Evolutionary conservation across 805 yeast species (phyloP), one percentile per base, ranked within the genome.

Genomic region (Saccharomycopsis sp.): DNA sequence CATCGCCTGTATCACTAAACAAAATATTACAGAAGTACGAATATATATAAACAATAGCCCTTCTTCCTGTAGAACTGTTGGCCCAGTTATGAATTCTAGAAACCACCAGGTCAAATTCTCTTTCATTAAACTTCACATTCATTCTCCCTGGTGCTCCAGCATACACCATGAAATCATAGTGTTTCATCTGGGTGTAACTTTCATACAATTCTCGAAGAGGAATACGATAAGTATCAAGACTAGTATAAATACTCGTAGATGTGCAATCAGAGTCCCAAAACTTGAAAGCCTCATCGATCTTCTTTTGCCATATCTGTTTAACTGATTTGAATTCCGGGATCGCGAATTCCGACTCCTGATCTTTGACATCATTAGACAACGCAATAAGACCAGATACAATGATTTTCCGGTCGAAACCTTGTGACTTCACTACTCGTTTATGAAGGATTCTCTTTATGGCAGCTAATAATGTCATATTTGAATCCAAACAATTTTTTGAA

Each of bases 101-200:
- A 50, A 75, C 73, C 14, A 81, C 82, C 2, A 75, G 71, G 19
- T 76, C 76, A 62, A 81, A 77, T 58, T 81, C 84, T 0, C 72
- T 68, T 9, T 74, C 73, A 5, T 82, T 80, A 14, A 86, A 82
- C 42, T 74, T 75, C 42, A 84, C 89, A 65, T 81, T 86, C 84
- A 86, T 84, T 65, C 90, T 79, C 71, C 86, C 81, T 1, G 94
- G 94, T 3, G 89, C 86, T 0, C 96, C 96, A 1, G 92, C 85
- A 68, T 77, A 85, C 3, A 87, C 84, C 58, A 86, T 86, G 58
- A 87, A 81, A 69, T 89, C 96, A 68, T 86, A 84, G 62, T 87
- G 89, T 56, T 87, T 84, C 35, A 86, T 78, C 56, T 44, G 49
- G 19, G 49, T 44, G 22, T 44, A 44, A 17, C 49, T 44, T 44